These are phyloP conservation scores for Ostreobium quekettii DNA, from an alignment of 139 green algal genomes.

Conservation along the genomic window DNA sequence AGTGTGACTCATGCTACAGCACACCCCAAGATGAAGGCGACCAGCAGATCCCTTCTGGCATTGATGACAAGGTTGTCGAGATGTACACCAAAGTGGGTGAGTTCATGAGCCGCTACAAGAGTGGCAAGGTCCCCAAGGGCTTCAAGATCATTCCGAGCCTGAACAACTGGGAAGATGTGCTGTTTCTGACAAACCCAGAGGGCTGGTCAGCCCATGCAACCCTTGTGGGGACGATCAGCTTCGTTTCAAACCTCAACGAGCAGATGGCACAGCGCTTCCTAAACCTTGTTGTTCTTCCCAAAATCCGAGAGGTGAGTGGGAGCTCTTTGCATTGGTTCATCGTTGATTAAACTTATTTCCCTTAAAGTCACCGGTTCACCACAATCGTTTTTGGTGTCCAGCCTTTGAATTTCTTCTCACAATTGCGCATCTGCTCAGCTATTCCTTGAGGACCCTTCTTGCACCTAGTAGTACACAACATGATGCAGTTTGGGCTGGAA, in stretches of 20 bases:
- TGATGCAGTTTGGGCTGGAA: too few species aligned
- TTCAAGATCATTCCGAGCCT: conserved; percentile 98
- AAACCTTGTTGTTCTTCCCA: conserved; percentile 85
- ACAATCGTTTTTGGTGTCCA: too few species aligned
- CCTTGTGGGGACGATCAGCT: conserved; percentile 75
- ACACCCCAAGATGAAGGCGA: background rate
- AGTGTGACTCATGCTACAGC: too few species aligned
- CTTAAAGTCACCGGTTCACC: too few species aligned
- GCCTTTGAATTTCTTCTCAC: too few species aligned
- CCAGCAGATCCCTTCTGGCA: background rate
- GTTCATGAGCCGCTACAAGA: conserved; percentile 2
- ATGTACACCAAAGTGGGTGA: background rate
- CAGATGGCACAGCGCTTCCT: conserved; percentile 83
- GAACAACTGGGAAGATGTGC: conserved; percentile 94
- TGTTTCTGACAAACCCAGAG: conserved; percentile 84
- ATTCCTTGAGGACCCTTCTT: too few species aligned
- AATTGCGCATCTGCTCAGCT: too few species aligned
- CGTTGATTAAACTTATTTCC: background rate
- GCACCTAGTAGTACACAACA: too few species aligned
- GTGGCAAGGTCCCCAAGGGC: conserved; percentile 77
- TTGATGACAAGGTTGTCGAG: conserved; percentile 1
- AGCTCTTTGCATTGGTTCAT: background rate
- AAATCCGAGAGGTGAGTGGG: conserved; percentile 7
- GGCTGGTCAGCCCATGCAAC: conserved; percentile 77
- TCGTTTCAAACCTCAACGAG: conserved; percentile 94